A percentile compares a stretch with the other conserved stretches of the same genome.
These are phyloP conservation scores for Medicago ruthenica DNA, from an alignment of 306 rosid genomes.

Conservation along the genomic window DNA sequence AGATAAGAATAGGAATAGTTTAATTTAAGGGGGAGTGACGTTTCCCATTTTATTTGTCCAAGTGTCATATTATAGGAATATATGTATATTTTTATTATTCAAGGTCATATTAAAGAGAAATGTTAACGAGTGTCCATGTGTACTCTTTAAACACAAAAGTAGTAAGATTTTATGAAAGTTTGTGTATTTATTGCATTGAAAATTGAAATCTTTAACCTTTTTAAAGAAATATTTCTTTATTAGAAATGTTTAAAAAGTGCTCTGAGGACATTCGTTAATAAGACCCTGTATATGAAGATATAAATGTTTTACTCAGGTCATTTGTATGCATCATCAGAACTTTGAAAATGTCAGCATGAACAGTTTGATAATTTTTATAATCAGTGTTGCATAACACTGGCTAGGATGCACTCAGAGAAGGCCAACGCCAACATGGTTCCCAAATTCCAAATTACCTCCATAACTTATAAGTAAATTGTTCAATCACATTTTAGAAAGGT, in stretches of 20 bases:
- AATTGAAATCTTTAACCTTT: too few relatives aligned
- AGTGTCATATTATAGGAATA: slow-evolving; percentile 23
- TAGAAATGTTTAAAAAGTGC: too few relatives aligned
- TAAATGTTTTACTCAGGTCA: slow-evolving; percentile 16
- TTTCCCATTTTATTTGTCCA: slow-evolving; percentile 35
- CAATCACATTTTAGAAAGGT: too few relatives aligned
- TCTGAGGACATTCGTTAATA: too few relatives aligned
- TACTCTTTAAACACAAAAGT: too few relatives aligned
- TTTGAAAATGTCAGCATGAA: slow-evolving; percentile 39
- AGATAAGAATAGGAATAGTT: slow-evolving; percentile 39
- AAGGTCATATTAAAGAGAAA: too few relatives aligned
- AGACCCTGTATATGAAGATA: too few relatives aligned
- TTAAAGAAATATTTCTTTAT: too few relatives aligned
- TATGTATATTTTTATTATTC: background rate
- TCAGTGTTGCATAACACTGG: slow-evolving; percentile 1
- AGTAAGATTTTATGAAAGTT: too few relatives aligned
- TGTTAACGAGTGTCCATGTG: too few relatives aligned
- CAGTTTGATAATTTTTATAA: background rate
- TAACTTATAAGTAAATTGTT: too few relatives aligned
- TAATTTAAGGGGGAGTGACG: slow-evolving; percentile 35
- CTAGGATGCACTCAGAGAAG: slow-evolving; percentile 25
- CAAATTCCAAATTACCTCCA: background rate
- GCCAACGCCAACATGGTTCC: background rate
- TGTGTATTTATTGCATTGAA: too few relatives aligned
- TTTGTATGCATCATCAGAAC: slow-evolving; percentile 42